Base-by-base conservation (phyloP, 2,329 filamentous ascomycete species). In the Chaetomium sp. region DNA sequence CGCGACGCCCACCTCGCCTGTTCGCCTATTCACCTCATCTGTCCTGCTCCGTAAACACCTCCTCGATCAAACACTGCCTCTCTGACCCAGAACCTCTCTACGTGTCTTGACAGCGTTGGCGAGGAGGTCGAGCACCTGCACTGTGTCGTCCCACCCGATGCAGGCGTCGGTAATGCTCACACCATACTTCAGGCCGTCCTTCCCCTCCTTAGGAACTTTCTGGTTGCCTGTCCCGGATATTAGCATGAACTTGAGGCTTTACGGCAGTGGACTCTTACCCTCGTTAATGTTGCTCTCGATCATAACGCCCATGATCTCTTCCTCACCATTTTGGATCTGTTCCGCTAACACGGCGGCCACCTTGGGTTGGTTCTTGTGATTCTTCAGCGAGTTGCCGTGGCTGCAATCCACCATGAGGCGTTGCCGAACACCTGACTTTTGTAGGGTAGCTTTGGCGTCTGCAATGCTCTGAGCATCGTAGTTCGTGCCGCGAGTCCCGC, bases 211-310 rank as follows among this genome's bases (percentile, higher is more conserved):
- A 37, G 91, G 89, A 3, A 96, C 89, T 73, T 96, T 96, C 71
- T 99, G 94, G 73, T 80, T 88, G 63, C 91, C 86, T 86, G 63
- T 2, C 12, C 11, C 12, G 49, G 35, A n/a, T 55, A 61, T 74
- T 64, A 73, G 66, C 43, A 43, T 7, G 40, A 8, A 10, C 37
- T 6, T 11, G n/a, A 14, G 10, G 37, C 36, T 6, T 11, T 35
- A n/a, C 63, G 32, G 27, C 40, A 10, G 7, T 36, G 11, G 14
- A 69, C 78, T 67, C 71, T 27, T 27, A 87, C 88, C 91, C 76
- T 96, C 92, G 67, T 92, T 87, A 74, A 97, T 95, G 72, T 97
- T 89, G 72, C 89, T 95, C 78, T 99, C 94, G 67, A 99, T 95
- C 94, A 99, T 99, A 58, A 97, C 89, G 66, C 94, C 94, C 84